These are phyloP conservation scores for Aspergillus kassunensis DNA, from an alignment of 495 filamentous ascomycete genomes.

Conservation along the genomic window DNA sequence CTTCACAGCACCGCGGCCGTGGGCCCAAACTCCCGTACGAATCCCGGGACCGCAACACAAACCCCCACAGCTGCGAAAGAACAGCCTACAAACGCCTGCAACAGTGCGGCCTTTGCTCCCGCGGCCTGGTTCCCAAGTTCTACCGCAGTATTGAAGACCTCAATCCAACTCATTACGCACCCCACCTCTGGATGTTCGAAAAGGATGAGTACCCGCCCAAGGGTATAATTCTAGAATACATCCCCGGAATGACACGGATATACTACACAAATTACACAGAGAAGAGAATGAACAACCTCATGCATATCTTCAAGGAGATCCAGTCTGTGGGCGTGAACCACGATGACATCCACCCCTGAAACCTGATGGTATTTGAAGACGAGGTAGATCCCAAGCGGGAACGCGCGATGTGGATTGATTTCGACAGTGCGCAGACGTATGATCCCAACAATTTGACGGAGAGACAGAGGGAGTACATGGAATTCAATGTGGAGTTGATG, in stretches of 20 bases:
- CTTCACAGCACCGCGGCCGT: neutral
- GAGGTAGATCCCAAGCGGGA: too few relatives aligned
- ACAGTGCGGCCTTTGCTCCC: constrained; percentile 16
- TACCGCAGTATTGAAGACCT: constrained; percentile 19
- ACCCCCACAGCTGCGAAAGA: constrained; percentile 15
- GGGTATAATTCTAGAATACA: constrained; percentile 27
- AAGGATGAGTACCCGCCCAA: constrained; percentile 16
- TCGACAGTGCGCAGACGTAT: too few relatives aligned
- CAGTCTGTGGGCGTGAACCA: neutral
- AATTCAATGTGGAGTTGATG: too few relatives aligned
- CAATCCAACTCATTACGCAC: constrained; percentile 7
- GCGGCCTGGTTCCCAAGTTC: constrained; percentile 18
- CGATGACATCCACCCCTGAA: neutral
- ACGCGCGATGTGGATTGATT: too few relatives aligned
- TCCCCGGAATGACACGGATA: constrained; percentile 16
- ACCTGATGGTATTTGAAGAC: too few relatives aligned
- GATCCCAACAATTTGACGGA: too few relatives aligned
- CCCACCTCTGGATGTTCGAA: constrained; percentile 16
- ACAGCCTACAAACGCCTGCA: constrained; percentile 19
- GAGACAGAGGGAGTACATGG: too few relatives aligned
- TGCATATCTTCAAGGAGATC: neutral
- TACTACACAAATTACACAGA: constrained; percentile 14
- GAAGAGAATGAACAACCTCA: neutral
- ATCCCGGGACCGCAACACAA: constrained; percentile 1
- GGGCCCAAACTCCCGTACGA: constrained; percentile 8